Percentiles rank a stretch among this genome's conserved stretches.
Evolutionary conservation across 2,329 filamentous ascomycete genomes (phyloP).

Genomic region (Aspergillaceae sp.): DNA sequence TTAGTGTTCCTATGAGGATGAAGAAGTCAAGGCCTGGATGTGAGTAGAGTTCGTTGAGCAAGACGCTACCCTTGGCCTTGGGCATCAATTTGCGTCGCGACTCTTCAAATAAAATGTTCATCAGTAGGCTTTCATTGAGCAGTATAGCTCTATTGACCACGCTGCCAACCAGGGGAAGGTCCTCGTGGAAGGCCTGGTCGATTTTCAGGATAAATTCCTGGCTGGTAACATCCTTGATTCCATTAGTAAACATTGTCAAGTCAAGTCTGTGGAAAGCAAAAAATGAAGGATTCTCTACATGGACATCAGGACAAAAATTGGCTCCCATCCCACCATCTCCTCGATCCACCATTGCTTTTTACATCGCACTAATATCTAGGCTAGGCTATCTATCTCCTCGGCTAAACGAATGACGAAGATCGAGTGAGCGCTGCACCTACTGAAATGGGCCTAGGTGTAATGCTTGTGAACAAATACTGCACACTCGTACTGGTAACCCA

Average conservation of each 20-base stretch:
- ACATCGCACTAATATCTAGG: too few species aligned
- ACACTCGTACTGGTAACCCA: too few species aligned
- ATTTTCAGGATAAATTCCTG: conserved; percentile 10
- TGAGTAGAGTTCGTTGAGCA: conserved; percentile 13
- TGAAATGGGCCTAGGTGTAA: too few species aligned
- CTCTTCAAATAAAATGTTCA: conserved; percentile 22
- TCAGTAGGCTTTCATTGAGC: conserved; percentile 26
- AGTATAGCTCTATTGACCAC: conserved; percentile 25
- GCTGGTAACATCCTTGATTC: conserved; percentile 10
- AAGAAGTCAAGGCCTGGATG: conserved; percentile 10
- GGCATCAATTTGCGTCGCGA: conserved; percentile 25
- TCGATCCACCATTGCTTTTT: conserved; percentile 8
- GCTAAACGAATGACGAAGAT: too few species aligned
- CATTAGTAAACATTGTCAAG: neutral
- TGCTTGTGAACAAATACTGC: too few species aligned
- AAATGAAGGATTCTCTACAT: conserved; percentile 1
- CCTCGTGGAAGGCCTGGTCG: conserved; percentile 11
- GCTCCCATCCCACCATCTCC: conserved; percentile 4
- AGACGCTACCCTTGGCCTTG: conserved; percentile 32
- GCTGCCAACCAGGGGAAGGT: conserved; percentile 18
- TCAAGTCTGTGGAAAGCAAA: neutral
- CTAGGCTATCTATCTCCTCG: too few species aligned
- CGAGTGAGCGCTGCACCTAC: too few species aligned
- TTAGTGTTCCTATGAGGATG: conserved; percentile 1
- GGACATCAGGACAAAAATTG: conserved; percentile 4